These are phyloP conservation scores for Nyctanthes arbortristis DNA, from an alignment of 257 asterid genomes.

Conservation along the genomic window DNA sequence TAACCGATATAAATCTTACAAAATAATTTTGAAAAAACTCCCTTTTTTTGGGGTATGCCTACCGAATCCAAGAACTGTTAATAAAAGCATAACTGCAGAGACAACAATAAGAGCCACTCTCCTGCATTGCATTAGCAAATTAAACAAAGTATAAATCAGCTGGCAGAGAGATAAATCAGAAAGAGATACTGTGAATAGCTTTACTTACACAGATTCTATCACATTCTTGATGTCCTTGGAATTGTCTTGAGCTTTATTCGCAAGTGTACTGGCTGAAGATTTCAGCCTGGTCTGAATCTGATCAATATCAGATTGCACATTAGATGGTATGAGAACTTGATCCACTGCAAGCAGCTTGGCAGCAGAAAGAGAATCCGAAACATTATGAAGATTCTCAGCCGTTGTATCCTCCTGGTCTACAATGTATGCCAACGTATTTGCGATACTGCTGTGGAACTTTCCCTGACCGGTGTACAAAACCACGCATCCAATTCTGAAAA, in stretches of 20 bases:
- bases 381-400: slow-evolving; percentile 50
- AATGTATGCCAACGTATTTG: slow-evolving; percentile 54
- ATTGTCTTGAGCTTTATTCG: slow-evolving; percentile 58
- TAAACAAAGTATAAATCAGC: background rate
- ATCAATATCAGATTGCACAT: slow-evolving; percentile 74
- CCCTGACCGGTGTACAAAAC: slow-evolving; percentile 70
- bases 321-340: slow-evolving; percentile 61
- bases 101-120: slow-evolving; percentile 82
- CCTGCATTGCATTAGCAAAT: slow-evolving; percentile 52
- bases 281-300: slow-evolving; percentile 57
- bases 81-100: slow-evolving; percentile 80
- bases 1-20: background rate
- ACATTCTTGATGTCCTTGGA: slow-evolving; percentile 54
- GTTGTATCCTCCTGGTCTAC: slow-evolving; percentile 69
- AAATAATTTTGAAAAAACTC: no score
- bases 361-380: slow-evolving; percentile 74
- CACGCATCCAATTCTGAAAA: slow-evolving; percentile 62
- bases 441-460: slow-evolving; percentile 53
- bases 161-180: background rate
- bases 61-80: slow-evolving; percentile 90
- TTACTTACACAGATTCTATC: slow-evolving; percentile 63
- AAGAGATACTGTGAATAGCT: background rate
- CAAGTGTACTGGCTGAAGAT: slow-evolving; percentile 75
- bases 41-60: no score
- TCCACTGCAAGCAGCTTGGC: slow-evolving; percentile 70